phyloP scores from a whole-genome alignment of 2,329 filamentous ascomycete species.

The Fusarium sulawesiense region DNA sequence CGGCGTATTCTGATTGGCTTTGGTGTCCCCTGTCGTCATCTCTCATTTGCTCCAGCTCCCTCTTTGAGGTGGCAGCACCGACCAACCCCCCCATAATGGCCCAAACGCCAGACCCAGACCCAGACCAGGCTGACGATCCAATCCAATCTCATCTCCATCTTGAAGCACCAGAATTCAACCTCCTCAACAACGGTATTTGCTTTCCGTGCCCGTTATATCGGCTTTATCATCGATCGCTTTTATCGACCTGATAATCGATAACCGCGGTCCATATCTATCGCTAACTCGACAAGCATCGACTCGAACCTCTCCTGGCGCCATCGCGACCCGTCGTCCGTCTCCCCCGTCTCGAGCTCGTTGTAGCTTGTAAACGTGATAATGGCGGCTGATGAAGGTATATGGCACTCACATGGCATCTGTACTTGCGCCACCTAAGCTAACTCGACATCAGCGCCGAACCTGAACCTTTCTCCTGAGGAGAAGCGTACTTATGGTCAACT shows the following conservation, averaged over 20 bases:
- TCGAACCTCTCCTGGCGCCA: slow-evolving; percentile 23
- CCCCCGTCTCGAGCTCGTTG: slow-evolving; percentile 39
- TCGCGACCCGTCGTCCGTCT: slow-evolving; percentile 33
- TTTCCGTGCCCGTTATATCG: slow-evolving; percentile 18
- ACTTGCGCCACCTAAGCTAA: slow-evolving; percentile 27
- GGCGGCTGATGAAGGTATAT: slow-evolving; percentile 45
- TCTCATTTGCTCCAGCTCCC: slow-evolving; percentile 36
- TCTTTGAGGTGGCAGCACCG: slow-evolving; percentile 39
- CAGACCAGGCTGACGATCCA: slow-evolving; percentile 42
- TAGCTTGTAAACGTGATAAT: slow-evolving; percentile 48
- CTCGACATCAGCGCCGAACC: slow-evolving; percentile 68
- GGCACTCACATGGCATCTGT: background rate
- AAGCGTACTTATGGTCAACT: slow-evolving; percentile 94
- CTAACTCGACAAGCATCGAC: slow-evolving; percentile 1
- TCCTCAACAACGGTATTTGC: slow-evolving; percentile 24
- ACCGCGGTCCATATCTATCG: background rate
- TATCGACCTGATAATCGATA: slow-evolving; percentile 9
- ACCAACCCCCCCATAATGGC: slow-evolving; percentile 42
- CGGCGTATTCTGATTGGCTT: slow-evolving; percentile 40
- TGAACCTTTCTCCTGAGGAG: slow-evolving; percentile 91
- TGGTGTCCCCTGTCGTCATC: slow-evolving; percentile 9
- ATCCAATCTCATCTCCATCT: slow-evolving; percentile 39
- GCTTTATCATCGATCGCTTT: slow-evolving; percentile 20
- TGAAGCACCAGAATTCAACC: slow-evolving; percentile 34
- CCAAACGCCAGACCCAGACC: slow-evolving; percentile 29